Base-by-base conservation (phyloP, 2,329 filamentous ascomycete genomes). In the Diaporthe sp. region DNA sequence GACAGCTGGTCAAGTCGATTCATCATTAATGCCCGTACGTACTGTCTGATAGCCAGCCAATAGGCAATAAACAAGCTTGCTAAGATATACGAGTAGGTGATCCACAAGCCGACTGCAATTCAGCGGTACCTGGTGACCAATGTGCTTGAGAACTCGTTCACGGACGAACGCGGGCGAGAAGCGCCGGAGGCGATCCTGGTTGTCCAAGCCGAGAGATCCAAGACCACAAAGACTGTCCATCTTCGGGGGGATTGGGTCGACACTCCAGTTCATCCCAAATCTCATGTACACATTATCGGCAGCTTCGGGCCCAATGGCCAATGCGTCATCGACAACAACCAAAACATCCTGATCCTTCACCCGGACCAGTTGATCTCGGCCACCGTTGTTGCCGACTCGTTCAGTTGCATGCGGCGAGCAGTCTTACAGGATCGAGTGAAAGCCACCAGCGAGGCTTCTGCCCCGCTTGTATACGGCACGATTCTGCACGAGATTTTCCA, bases 401-500 rank as follows among this genome's bases (percentile, higher is more conserved):
- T 98, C 81, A 93, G 92, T 32, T 99, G 97, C 81, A 92, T 94
- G 81, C 93, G 97, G 25, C 93, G 96, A 77, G 95, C 97, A 39
- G 96, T 98, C 1, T 89, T 99, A 35, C 96, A 98, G 82, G 96
- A 99, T 82, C 93, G 97, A 42, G 93, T 99, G 79, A 98, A 98
- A 83, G 94, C 95, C 12, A 96, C 95, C 0, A 93, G 92, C 79
- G 94, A 95, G 77, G 89, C 94, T 3, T 94, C 92, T 58, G 90
- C 94, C 44, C 91, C 96, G 1, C 92, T 98, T 78, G 92, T 98
- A 0, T 98, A 98, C 80, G 97, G 97, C 63, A 97, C 94, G 50
- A 93, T 99, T 73, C 89, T 99, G 19, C 97, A 99, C 81, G 96
- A 98, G 81, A 92, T 98, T 30, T 98, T 99, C 78, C 97, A 99